phyloP scores from a whole-genome alignment of 208 protist genomes.

The Leishmania guyanensis region DNA sequence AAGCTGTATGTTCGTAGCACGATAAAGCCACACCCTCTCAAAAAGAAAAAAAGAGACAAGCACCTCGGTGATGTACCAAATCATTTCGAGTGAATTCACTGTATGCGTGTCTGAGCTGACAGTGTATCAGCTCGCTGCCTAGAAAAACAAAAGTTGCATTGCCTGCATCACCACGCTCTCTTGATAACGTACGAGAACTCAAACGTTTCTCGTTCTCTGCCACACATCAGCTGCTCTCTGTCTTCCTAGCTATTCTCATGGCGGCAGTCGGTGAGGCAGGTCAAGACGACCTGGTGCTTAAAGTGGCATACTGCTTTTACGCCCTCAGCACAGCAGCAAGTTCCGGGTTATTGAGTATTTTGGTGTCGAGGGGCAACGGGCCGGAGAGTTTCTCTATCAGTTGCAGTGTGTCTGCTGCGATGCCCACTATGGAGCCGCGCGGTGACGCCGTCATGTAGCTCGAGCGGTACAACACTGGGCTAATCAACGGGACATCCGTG shows the following conservation, averaged over 20 bases:
- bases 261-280: neutral
- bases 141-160: neutral
- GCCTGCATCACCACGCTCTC: neutral
- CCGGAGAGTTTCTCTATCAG: slow-evolving; percentile 41
- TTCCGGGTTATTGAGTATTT: slow-evolving; percentile 10
- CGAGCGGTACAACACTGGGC: slow-evolving; percentile 50
- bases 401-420: slow-evolving; percentile 35
- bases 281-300: neutral
- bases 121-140: neutral
- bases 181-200: neutral
- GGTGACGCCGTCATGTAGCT: slow-evolving; percentile 42
- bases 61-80: neutral
- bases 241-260: neutral
- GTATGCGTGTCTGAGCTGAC: neutral
- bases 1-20: neutral
- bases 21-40: neutral
- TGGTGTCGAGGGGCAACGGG: slow-evolving; percentile 15
- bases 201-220: neutral
- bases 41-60: neutral
- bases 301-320: neutral
- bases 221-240: neutral
- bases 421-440: slow-evolving; percentile 44
- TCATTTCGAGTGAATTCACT: neutral
- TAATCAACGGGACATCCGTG: slow-evolving; percentile 62
- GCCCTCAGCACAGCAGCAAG: slow-evolving; percentile 12